Conservation (phyloP, 2,329 filamentous ascomycete species). For the Penicillium sp. region DNA sequence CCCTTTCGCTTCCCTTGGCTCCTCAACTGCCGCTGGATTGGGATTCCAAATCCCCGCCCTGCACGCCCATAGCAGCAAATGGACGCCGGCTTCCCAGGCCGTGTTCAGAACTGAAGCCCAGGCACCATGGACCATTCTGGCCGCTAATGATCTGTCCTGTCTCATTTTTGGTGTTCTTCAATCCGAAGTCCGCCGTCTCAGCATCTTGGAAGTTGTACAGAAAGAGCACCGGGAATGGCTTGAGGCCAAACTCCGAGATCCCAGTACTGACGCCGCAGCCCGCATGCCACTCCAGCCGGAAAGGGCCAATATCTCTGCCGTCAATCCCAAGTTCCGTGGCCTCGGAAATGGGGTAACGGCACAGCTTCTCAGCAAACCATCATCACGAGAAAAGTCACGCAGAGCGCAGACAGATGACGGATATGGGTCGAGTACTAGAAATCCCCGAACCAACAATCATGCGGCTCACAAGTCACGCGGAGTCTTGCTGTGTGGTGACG, state of each 20-base stretch:
- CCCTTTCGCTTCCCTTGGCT: conserved; percentile 38
- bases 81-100: conserved; percentile 86
- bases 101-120: conserved; percentile 95
- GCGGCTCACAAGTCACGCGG: conserved; percentile 75
- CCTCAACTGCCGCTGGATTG: conserved; percentile 37
- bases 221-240: conserved; percentile 87
- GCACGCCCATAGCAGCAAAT: conserved; percentile 88
- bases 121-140: conserved; percentile 91
- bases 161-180: conserved; percentile 99
- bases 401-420: conserved; percentile 60
- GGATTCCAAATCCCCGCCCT: conserved; percentile 54
- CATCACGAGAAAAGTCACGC: conserved; percentile 54
- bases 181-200: conserved; percentile 88
- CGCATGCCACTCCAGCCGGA: conserved; percentile 35
- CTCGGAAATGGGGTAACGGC: conserved; percentile 85
- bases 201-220: conserved; percentile 91
- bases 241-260: conserved; percentile 74
- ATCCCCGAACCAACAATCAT: conserved; percentile 62
- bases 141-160: conserved; percentile 94
- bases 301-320: conserved; percentile 38
- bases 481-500: conserved; percentile 90
- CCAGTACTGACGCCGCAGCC: conserved; percentile 52
- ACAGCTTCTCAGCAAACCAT: conserved; percentile 79
- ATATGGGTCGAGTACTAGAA: conserved; percentile 48
- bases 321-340: conserved; percentile 48